Evolutionary conservation across 768 basidiomycete genomes (phyloP).

Genomic region (Rhodotorula taiwanensis): DNA sequence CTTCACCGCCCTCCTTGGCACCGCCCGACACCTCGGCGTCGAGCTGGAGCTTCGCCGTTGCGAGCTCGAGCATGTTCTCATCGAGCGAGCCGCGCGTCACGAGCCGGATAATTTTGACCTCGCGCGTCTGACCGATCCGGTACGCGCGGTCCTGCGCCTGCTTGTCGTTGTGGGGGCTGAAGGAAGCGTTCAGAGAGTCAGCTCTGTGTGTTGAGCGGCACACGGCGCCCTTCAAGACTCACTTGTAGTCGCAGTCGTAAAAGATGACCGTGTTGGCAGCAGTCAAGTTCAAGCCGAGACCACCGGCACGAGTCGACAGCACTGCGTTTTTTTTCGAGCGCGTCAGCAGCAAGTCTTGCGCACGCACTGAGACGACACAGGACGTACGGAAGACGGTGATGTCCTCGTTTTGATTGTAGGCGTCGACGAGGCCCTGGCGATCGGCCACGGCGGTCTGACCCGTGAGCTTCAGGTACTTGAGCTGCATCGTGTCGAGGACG

Average conservation of each 20-base stretch:
- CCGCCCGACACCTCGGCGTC: constrained; percentile 18
- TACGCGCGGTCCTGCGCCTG: constrained; percentile 80
- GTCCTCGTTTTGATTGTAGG: constrained; percentile 79
- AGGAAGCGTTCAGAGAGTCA: too few species aligned
- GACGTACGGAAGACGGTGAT: constrained; percentile 73
- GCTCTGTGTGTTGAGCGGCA: too few species aligned
- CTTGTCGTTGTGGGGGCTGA: constrained; percentile 65
- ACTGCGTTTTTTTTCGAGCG: too few species aligned
- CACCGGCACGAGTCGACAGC: constrained; percentile 89
- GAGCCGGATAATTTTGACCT: constrained; percentile 90
- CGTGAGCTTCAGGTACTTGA: constrained; percentile 76
- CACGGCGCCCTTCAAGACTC: background rate
- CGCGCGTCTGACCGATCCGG: constrained; percentile 81
- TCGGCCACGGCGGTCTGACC: constrained; percentile 90
- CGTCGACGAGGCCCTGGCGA: constrained; percentile 86
- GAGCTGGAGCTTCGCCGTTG: constrained; percentile 25
- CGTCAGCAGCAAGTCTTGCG: too few species aligned
- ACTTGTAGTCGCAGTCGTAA: constrained; percentile 95
- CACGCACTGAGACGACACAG: too few species aligned
- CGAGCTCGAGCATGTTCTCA: constrained; percentile 66
- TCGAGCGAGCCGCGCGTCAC: constrained; percentile 63
- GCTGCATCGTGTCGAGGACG: constrained; percentile 62
- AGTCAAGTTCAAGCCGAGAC: constrained; percentile 90
- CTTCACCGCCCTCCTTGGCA: background rate
- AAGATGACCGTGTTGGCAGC: constrained; percentile 90